Evolutionary conservation across 2,329 filamentous ascomycete genomes (phyloP), one percentile per base, ranked within the genome.

Genomic region (Alternaria arbusti): DNA sequence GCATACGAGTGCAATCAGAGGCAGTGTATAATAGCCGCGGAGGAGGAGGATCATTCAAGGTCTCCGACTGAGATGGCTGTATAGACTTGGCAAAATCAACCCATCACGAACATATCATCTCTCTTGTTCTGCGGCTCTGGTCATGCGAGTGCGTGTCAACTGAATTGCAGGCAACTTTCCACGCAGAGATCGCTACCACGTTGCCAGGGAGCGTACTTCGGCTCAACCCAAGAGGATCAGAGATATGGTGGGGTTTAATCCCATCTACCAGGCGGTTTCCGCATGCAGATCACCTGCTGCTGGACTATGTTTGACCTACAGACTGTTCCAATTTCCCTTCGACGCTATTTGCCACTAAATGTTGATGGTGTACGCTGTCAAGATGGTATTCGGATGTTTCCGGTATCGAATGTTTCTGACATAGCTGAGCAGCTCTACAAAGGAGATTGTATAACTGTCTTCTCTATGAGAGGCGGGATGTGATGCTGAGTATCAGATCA

Each of bases 21-120:
- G 65, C 74, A 71, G 69, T 79, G 78, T 79, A 79, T 74, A 76
- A 74, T 78, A 80, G 67, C 71, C 73, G 70, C 73, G 68, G 63
- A 54, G 52, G 62, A 67, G 68, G 61, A 63, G 63, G 56, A 52
- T 46, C 40, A 54, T 51, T 46, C 23, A 44, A 68, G 36, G 61
- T 61, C 54, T 65, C 63, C 54, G 58, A 57, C 58, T 57, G 65
- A 69, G 68, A 70, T 66, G 70, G 69, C 69, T 77, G 73, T 78
- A 75, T 78, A 78, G 76, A 79, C 67, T 67, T 52, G 62, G 60
- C 64, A 67, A 36, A 71, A 69, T 61, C 64, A 67, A 66, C 50
- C 66, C 56, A 61, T 58, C 57, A 68, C 56, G 23, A 57, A 43
- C 22, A 44, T 43, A 56, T 8, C 13, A 30, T 23, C 25, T n/a